Conservation (phyloP, 148 eudicot genomes). For the Beta vulgaris region DNA sequence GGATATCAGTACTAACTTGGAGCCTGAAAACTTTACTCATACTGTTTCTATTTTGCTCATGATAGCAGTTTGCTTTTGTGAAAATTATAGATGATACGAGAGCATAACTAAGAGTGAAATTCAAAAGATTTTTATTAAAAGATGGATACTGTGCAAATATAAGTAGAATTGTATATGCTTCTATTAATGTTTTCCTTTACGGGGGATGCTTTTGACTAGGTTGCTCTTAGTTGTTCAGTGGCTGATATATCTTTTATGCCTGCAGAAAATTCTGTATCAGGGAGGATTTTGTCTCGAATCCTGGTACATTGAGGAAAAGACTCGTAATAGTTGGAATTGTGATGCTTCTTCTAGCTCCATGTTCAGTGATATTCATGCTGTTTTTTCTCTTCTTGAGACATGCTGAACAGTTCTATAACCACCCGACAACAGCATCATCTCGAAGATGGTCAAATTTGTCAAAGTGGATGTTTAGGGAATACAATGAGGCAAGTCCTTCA, state of each 20-base stretch:
- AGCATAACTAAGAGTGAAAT: background rate
- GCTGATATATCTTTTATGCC: conserved; percentile 25
- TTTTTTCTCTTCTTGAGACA: conserved; percentile 96
- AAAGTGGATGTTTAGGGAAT: conserved; percentile 89
- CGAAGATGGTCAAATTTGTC: conserved; percentile 97
- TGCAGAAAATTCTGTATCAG: conserved; percentile 79
- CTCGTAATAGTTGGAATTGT: conserved; percentile 75
- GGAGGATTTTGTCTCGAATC: conserved; percentile 74
- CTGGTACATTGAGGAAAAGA: conserved; percentile 72
- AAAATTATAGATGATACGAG: background rate
- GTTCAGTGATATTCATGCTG: conserved; percentile 88
- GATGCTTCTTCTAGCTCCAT: conserved; percentile 92
- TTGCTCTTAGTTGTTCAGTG: conserved; percentile 10
- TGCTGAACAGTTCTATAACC: conserved; percentile 95
- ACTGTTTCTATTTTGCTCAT: background rate
- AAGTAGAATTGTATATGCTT: background rate
- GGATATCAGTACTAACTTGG: background rate
- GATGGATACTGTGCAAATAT: background rate
- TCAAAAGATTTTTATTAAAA: background rate
- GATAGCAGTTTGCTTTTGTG: background rate
- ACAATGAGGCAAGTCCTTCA: conserved; percentile 72
- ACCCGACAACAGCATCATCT: conserved; percentile 92
- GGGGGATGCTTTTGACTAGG: background rate
- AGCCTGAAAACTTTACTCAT: background rate
- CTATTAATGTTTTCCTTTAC: background rate